phyloP scores from a whole-genome alignment of 1,139 yeast species.

The Pichia sp. region DNA sequence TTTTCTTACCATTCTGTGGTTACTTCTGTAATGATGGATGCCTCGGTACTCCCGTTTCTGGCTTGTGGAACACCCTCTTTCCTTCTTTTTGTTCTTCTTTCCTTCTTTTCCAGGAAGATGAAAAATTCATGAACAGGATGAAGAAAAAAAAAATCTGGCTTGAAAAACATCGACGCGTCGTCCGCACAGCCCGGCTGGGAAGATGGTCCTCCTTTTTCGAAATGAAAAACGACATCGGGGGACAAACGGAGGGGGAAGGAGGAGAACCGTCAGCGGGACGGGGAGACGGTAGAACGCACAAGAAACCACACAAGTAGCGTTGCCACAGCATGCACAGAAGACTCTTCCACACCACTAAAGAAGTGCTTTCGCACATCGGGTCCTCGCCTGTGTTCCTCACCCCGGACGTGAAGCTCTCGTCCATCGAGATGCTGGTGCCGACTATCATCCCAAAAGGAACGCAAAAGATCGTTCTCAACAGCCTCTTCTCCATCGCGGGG shows the following conservation, averaged over 20 bases:
- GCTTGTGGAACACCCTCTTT: not conserved
- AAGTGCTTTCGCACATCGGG: constrained; percentile 51
- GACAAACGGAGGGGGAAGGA: not conserved
- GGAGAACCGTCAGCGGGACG: not conserved
- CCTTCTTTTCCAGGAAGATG: not conserved
- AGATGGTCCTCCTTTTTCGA: not conserved
- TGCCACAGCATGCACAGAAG: constrained; percentile 24
- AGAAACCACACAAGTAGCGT: not conserved
- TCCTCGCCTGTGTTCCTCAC: constrained; percentile 56
- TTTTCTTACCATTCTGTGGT: constrained; percentile 68
- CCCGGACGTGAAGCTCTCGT: constrained; percentile 44
- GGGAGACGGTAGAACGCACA: not conserved
- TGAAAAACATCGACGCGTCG: not conserved
- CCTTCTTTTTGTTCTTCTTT: not conserved
- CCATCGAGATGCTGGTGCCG: constrained; percentile 36
- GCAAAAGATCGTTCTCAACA: constrained; percentile 53
- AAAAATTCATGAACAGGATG: not conserved
- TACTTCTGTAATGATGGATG: no score
- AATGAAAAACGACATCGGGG: not conserved
- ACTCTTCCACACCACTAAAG: constrained; percentile 33
- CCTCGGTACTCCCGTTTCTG: not conserved
- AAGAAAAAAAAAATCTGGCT: not conserved
- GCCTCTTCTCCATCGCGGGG: constrained; percentile 65
- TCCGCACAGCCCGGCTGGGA: not conserved
- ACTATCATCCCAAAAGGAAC: constrained; percentile 69